Base-by-base conservation (phyloP, 2,329 filamentous ascomycete genomes). In the Madurella mycetomatis region DNA sequence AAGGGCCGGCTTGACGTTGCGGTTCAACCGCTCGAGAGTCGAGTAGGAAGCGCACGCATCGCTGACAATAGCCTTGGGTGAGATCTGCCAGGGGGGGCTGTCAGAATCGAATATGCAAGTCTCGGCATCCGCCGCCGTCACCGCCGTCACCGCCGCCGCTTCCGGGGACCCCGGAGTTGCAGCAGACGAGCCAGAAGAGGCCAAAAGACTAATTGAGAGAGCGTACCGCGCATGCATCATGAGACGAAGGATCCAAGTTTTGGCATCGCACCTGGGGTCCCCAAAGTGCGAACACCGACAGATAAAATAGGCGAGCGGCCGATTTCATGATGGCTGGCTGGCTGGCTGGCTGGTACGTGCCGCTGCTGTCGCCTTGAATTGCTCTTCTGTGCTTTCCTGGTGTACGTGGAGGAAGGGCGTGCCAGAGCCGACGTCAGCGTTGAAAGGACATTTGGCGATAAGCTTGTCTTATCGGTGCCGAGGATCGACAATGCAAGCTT, bases 11-110 rank as follows among this genome's bases (percentile, higher is more conserved):
- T 86, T 85, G 59, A 96, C 79, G 56, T 83, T 81, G 62, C 78
- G 72, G 73, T 97, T 99, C 51, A 99, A 78, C 41, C 79, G 76
- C 68, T 99, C 92, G 70, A 99, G 87, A 39, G 90, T 91, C 53
- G 86, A 85, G 73, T 95, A 99, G 53, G 92, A 96, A 58, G 90
- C 90, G 74, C 94, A 97, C 47, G 94, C 91, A 71, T 99, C 94
- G 42, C 88, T 89, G 39, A 99, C 91, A 66, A 94, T 95, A 57
- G 90, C 83, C 62, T 86, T 86, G 16, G 92, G 90, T 41, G 94
- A 90, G 64, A 96, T 88, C 90, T 96, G 77, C 59, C 65, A 64
- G 43, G 60, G 55, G 53, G 59, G 57, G 49, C 57, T 58, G 67
- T 80, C 72, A 80, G 75, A 71, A 55, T 65, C n/a, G 46, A 60